Conservation (phyloP, 1,139 yeast genomes). For the Candida sp. region DNA sequence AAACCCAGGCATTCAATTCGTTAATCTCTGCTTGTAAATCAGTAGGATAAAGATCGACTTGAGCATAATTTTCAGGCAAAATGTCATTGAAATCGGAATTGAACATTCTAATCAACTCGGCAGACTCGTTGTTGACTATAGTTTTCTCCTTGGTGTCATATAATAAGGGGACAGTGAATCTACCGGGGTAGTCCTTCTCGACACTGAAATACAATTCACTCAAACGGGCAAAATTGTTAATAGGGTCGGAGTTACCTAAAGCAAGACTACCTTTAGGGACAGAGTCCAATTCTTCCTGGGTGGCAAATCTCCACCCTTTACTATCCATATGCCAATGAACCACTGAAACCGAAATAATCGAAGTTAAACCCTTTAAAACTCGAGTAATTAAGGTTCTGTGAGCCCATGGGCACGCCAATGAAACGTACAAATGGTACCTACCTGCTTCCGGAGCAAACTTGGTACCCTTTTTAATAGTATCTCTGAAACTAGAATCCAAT, state of each 20-base stretch:
- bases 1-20: slow-evolving; percentile 79
- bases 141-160: slow-evolving; percentile 85
- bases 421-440: slow-evolving; percentile 86
- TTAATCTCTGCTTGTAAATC: slow-evolving; percentile 57
- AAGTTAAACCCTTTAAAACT: slow-evolving; percentile 71
- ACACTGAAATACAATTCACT: slow-evolving; percentile 74
- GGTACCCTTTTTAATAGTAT: slow-evolving; percentile 59
- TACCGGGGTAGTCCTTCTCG: slow-evolving; percentile 69
- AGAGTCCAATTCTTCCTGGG: slow-evolving; percentile 21
- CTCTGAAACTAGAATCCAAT: slow-evolving; percentile 48
- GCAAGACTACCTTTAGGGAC: slow-evolving; percentile 32
- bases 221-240: slow-evolving; percentile 57
- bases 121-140: slow-evolving; percentile 86
- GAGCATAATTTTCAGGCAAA: slow-evolving; percentile 44
- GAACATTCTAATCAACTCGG: slow-evolving; percentile 84
- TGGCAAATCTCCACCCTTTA: slow-evolving; percentile 81
- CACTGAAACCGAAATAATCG: slow-evolving; percentile 62
- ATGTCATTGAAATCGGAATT: slow-evolving; percentile 58
- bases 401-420: slow-evolving; percentile 95
- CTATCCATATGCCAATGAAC: slow-evolving; percentile 88
- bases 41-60: slow-evolving; percentile 64
- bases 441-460: slow-evolving; percentile 69
- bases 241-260: slow-evolving; percentile 64
- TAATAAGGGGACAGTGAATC: slow-evolving; percentile 89
- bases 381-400: slow-evolving; percentile 80